Evolutionary conservation across 2,329 filamentous ascomycete species (phyloP).

Genomic region (Aspergillus ibericus): DNA sequence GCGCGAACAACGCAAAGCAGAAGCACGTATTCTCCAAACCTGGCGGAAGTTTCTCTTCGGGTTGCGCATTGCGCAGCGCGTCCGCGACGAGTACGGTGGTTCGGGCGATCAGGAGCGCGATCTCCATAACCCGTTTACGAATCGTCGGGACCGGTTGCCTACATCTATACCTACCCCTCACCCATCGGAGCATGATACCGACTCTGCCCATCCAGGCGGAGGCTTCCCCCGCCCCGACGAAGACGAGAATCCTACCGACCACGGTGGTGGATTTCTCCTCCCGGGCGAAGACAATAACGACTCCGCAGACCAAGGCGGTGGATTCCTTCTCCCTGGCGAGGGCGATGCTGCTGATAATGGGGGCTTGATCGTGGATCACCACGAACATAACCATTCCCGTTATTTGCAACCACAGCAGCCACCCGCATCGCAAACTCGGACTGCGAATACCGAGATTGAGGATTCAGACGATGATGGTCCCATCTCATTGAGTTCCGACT

Average conservation of each 20-base stretch:
- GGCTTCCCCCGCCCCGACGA: conserved; percentile 35
- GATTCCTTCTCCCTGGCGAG: conserved; percentile 21
- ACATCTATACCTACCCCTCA: not conserved
- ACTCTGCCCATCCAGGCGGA: conserved; percentile 23
- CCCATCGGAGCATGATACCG: not conserved
- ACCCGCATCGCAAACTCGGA: not conserved
- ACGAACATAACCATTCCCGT: not conserved
- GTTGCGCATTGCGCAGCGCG: conserved; percentile 74
- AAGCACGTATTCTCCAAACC: conserved; percentile 68
- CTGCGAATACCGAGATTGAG: not conserved
- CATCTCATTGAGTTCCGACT: conserved; percentile 3
- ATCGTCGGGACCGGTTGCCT: conserved; percentile 3
- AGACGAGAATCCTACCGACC: conserved; percentile 24
- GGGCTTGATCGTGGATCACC: conserved; percentile 3
- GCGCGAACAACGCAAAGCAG: conserved; percentile 81
- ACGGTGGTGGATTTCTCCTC: conserved; percentile 35
- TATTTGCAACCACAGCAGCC: not conserved
- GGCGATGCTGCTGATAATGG: conserved; percentile 9
- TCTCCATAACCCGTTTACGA: conserved; percentile 38
- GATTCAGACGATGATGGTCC: not conserved
- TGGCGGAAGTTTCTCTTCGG: conserved; percentile 91
- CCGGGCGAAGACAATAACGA: conserved; percentile 26
- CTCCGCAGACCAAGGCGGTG: conserved; percentile 19
- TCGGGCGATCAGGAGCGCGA: conserved; percentile 30
- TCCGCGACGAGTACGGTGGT: conserved; percentile 71